phyloP scores from a whole-genome alignment of 345 rosid genomes.

The Rhizophora apiculata region DNA sequence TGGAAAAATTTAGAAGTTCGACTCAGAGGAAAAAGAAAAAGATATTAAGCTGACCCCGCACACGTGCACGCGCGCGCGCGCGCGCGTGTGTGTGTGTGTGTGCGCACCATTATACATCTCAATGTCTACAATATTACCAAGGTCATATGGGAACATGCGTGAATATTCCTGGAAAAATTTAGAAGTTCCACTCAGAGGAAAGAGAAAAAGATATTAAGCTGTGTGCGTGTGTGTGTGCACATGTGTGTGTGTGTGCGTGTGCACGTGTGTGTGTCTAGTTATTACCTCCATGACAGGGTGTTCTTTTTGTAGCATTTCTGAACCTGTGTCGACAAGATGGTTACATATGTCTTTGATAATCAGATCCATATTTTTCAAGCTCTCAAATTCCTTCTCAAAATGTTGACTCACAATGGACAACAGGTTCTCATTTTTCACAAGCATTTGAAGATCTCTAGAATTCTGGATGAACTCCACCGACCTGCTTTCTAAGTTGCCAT shows the following conservation, averaged over 20 bases:
- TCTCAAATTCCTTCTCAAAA: conserved; percentile 50
- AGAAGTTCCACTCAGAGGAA: conserved; percentile 13
- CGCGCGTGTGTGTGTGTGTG: too few species aligned
- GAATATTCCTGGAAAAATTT: conserved; percentile 45
- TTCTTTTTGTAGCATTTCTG: conserved; percentile 26
- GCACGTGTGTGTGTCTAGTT: neutral
- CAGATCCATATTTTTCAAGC: conserved; percentile 56
- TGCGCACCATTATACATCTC: conserved; percentile 33
- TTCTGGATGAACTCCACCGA: conserved; percentile 50
- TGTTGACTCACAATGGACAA: conserved; percentile 44
- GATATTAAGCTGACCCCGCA: conserved; percentile 1
- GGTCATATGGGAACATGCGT: conserved; percentile 34
- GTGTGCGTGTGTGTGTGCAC: too few species aligned
- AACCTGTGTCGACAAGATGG: conserved; percentile 29
- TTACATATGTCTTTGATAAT: conserved; percentile 42
- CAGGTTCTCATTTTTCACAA: conserved; percentile 50
- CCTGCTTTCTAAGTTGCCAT: conserved; percentile 50
- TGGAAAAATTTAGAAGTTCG: conserved; percentile 26
- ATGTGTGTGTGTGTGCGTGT: too few species aligned
- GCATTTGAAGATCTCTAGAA: conserved; percentile 51
- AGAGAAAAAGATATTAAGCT: conserved; percentile 14
- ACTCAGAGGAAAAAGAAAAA: conserved; percentile 14
- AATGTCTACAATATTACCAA: conserved; percentile 27
- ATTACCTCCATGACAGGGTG: conserved; percentile 48
- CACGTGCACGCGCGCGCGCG: fast-evolving